Evolutionary conservation across 2,329 filamentous ascomycete genomes (phyloP).

Genomic region (Ophiocordyceps polyrhachis-furcata): DNA sequence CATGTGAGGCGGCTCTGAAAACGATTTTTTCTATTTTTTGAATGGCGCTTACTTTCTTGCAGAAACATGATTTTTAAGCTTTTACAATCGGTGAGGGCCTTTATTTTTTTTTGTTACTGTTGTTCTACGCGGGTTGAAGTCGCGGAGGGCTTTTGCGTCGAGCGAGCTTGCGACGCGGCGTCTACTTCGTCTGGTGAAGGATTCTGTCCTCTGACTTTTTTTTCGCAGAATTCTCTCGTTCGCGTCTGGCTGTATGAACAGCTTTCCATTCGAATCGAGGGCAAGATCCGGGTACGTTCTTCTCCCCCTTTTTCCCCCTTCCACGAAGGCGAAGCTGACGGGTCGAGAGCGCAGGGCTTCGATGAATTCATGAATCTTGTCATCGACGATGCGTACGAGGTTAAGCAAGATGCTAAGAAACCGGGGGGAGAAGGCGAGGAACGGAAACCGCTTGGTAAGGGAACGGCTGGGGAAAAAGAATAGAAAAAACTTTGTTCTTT

Average conservation of each 20-base stretch:
- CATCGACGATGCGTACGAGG: slow-evolving; percentile 85
- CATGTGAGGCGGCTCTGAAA: slow-evolving; percentile 18
- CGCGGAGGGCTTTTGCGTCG: not conserved
- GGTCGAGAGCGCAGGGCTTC: slow-evolving; percentile 48
- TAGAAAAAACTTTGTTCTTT: not conserved
- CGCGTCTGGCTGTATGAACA: slow-evolving; percentile 97
- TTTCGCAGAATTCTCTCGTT: slow-evolving; percentile 52
- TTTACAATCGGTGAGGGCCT: slow-evolving; percentile 42
- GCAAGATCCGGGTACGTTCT: slow-evolving; percentile 67
- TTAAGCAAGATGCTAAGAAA: slow-evolving; percentile 42
- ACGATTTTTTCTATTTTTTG: too few relatives aligned
- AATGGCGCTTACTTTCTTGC: slow-evolving; percentile 8
- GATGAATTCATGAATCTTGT: slow-evolving; percentile 99
- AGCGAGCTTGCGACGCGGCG: not conserved
- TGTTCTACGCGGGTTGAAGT: not conserved
- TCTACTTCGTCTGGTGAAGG: not conserved
- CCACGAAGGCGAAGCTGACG: not conserved
- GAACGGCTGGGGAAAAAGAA: too few relatives aligned
- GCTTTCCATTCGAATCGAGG: slow-evolving; percentile 81
- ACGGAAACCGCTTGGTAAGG: slow-evolving; percentile 58
- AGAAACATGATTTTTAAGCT: slow-evolving; percentile 50
- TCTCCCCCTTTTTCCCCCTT: too few relatives aligned
- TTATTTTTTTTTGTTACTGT: too few relatives aligned
- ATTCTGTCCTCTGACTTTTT: not conserved
- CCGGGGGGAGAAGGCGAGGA: slow-evolving; percentile 69